Conservation (phyloP, 164 flowering plant species). For the Aristolochia californica region DNA sequence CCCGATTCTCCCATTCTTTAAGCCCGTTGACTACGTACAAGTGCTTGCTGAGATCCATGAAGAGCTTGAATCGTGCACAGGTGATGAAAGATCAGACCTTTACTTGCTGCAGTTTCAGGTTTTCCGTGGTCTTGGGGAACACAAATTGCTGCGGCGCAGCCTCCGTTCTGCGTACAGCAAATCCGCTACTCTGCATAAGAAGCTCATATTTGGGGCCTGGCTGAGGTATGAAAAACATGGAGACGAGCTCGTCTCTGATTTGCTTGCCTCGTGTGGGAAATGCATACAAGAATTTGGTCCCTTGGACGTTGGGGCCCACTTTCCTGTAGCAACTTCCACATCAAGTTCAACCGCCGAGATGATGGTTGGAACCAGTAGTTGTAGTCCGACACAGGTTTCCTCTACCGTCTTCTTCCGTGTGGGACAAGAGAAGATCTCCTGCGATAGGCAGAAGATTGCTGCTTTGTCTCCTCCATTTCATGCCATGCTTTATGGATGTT, state of each 20-base stretch:
- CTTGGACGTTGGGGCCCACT: conserved; percentile 46
- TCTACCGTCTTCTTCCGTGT: conserved; percentile 43
- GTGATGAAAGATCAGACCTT: conserved; percentile 55
- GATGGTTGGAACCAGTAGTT: conserved; percentile 12
- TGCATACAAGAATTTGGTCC: conserved; percentile 57
- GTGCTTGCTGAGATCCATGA: conserved; percentile 93
- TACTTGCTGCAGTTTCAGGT: conserved; percentile 79
- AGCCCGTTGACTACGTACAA: conserved; percentile 88
- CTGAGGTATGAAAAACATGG: conserved; percentile 85
- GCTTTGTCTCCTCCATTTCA: conserved; percentile 69
- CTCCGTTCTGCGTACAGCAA: conserved; percentile 77
- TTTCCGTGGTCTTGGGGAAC: conserved; percentile 87
- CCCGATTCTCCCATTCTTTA: conserved; percentile 60
- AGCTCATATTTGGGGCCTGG: conserved; percentile 88
- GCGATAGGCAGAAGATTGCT: conserved; percentile 74
- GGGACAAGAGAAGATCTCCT: conserved; percentile 55
- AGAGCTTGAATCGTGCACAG: conserved; percentile 73
- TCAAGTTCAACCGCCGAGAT: conserved; percentile 6
- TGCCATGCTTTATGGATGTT: conserved; percentile 89
- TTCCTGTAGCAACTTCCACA: not conserved
- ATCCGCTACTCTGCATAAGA: conserved; percentile 60
- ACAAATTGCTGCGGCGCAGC: conserved; percentile 71
- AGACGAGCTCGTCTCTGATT: conserved; percentile 65
- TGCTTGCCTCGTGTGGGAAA: conserved; percentile 72
- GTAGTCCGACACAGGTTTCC: conserved; percentile 1